Evolutionary conservation across 306 rosid species (phyloP).

Genomic region (Corylus avellana): DNA sequence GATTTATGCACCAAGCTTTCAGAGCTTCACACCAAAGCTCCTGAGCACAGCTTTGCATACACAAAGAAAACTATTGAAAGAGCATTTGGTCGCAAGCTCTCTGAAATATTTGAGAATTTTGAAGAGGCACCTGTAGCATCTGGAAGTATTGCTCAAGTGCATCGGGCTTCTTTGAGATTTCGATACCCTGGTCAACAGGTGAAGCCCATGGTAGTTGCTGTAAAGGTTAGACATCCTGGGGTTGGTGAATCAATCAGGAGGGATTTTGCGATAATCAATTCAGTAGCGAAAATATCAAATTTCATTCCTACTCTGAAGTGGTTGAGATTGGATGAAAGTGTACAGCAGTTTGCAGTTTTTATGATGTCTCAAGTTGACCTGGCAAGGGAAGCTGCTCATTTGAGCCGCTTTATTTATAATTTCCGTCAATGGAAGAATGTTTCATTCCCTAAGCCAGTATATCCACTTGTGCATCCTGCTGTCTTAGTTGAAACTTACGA

Average conservation of each 20-base stretch:
- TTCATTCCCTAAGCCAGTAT: conserved; percentile 95
- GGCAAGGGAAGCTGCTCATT: conserved; percentile 98
- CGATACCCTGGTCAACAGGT: conserved; percentile 88
- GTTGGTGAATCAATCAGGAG: conserved; percentile 97
- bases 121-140: conserved; percentile 96
- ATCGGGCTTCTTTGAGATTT: conserved; percentile 80
- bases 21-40: conserved; percentile 94
- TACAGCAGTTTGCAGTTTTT: conserved; percentile 97
- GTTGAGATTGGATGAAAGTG: conserved; percentile 99
- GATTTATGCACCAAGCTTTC: conserved; percentile 82
- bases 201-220: conserved; percentile 81
- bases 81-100: conserved; percentile 83
- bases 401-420: conserved; percentile 93
- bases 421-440: conserved; percentile 95
- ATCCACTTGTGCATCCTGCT: conserved; percentile 97
- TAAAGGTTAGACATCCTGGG: conserved; percentile 97
- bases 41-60: conserved; percentile 90
- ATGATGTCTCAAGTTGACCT: conserved; percentile 99
- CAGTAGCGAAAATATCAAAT: conserved; percentile 68
- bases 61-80: conserved; percentile 85
- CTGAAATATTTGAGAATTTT: conserved; percentile 90
- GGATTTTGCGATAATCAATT: conserved; percentile 83
- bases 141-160: conserved; percentile 98
- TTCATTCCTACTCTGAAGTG: conserved; percentile 84
- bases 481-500: conserved; percentile 97